Conservation (phyloP, 805 yeast genomes). For the Candida bentonensis region DNA sequence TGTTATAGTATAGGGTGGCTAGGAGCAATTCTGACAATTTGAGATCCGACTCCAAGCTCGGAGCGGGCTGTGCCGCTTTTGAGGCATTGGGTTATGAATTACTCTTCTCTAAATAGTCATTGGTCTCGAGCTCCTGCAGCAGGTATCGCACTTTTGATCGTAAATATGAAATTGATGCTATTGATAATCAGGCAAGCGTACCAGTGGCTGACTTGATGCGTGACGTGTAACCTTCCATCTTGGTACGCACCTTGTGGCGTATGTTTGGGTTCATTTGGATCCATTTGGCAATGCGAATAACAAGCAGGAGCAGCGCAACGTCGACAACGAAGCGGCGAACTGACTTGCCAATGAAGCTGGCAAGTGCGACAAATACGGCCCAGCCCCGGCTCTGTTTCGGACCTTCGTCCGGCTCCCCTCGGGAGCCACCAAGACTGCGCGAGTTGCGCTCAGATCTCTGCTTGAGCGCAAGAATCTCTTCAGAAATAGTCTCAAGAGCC, state of each 20-base stretch:
- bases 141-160: too few relatives aligned
- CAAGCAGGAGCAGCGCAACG: background rate
- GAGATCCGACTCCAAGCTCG: too few relatives aligned
- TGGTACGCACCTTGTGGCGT: background rate
- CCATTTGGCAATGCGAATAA: background rate
- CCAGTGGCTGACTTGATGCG: too few relatives aligned
- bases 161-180: too few relatives aligned
- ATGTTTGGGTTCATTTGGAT: background rate
- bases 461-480: conserved; percentile 9
- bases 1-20: too few relatives aligned
- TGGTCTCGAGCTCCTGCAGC: too few relatives aligned
- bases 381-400: background rate
- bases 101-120: too few relatives aligned
- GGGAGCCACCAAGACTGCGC: background rate
- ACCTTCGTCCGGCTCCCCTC: background rate
- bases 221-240: background rate
- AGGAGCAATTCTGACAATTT: too few relatives aligned
- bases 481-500: conserved; percentile 16
- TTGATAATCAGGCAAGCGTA: too few relatives aligned
- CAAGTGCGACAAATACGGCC: background rate
- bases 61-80: too few relatives aligned
- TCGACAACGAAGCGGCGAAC: background rate
- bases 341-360: background rate
- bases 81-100: too few relatives aligned
- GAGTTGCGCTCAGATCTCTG: background rate